Evolutionary conservation across 805 yeast genomes (phyloP).

Genomic region (Candida insectorum): DNA sequence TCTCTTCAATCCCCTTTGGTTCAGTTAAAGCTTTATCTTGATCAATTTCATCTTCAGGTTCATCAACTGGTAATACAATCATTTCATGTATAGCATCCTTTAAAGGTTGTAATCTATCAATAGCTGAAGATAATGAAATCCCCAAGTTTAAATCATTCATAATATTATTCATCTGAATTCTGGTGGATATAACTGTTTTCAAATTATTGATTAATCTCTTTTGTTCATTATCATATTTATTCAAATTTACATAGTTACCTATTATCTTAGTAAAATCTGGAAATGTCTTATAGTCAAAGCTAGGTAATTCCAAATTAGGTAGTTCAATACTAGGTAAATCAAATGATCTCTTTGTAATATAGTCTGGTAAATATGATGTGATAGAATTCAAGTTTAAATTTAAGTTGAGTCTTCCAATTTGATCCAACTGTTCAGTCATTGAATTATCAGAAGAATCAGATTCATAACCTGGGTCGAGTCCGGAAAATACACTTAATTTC

Average conservation of each 20-base stretch:
- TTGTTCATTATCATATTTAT: conserved; percentile 18
- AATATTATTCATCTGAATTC: conserved; percentile 41
- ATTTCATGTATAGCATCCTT: conserved; percentile 45
- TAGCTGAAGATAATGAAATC: conserved; percentile 47
- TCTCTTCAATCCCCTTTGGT: conserved; percentile 53
- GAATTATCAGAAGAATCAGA: conserved; percentile 34
- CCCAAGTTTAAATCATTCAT: conserved; percentile 43
- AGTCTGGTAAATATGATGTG: conserved; percentile 9
- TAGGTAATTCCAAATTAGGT: conserved; percentile 7
- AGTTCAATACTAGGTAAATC: conserved; percentile 3
- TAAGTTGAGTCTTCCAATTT: conserved; percentile 44
- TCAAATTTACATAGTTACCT: conserved; percentile 7
- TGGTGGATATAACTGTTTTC: conserved; percentile 36
- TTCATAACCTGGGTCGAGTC: background rate
- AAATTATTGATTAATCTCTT: conserved; percentile 11
- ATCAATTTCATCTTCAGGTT: conserved; percentile 17
- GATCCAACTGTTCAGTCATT: conserved; percentile 46
- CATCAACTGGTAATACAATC: conserved; percentile 50
- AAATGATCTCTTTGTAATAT: conserved; percentile 6
- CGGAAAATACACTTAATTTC: no score
- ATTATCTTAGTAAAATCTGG: conserved; percentile 9
- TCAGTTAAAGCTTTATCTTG: conserved; percentile 29
- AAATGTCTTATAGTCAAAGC: conserved; percentile 5
- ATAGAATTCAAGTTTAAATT: conserved; percentile 2
- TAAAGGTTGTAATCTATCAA: conserved; percentile 48